Evolutionary conservation across 2,329 filamentous ascomycete genomes (phyloP).

Genomic region (Neophaeococcomyces aloes): DNA sequence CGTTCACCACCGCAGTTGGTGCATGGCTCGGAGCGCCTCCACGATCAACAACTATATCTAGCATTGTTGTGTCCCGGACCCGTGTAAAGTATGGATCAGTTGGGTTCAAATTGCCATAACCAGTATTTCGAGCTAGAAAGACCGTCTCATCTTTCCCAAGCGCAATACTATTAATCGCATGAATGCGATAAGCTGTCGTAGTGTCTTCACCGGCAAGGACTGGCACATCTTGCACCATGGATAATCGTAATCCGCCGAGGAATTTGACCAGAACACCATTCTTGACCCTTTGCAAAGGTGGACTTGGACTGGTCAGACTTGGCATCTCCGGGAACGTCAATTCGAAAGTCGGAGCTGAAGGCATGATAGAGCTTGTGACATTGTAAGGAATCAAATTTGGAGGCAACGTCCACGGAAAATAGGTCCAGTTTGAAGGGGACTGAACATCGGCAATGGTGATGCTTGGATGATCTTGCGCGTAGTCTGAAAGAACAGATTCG

Average conservation of each 20-base stretch:
- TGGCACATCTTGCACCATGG: slow-evolving; percentile 39
- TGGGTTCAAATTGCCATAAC: slow-evolving; percentile 53
- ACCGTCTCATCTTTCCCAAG: slow-evolving; percentile 82
- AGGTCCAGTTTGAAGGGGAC: slow-evolving; percentile 65
- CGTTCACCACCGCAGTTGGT: neutral
- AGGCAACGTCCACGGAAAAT: slow-evolving; percentile 90
- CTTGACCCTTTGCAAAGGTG: slow-evolving; percentile 44
- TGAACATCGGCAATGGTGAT: slow-evolving; percentile 44
- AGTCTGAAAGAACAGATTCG: slow-evolving; percentile 47
- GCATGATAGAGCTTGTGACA: slow-evolving; percentile 65
- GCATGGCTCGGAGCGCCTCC: slow-evolving; percentile 10
- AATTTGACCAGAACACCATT: slow-evolving; percentile 52
- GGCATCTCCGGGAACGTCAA: slow-evolving; percentile 53
- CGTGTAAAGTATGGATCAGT: slow-evolving; percentile 76
- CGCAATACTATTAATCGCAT: slow-evolving; percentile 67
- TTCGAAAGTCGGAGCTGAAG: slow-evolving; percentile 60
- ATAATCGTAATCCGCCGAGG: slow-evolving; percentile 47
- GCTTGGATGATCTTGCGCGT: slow-evolving; percentile 44
- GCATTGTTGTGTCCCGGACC: slow-evolving; percentile 58
- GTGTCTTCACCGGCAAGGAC: slow-evolving; percentile 20
- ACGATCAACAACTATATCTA: slow-evolving; percentile 63
- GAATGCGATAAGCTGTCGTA: slow-evolving; percentile 46
- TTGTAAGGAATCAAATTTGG: slow-evolving; percentile 60
- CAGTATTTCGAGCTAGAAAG: slow-evolving; percentile 64
- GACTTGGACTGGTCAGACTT: slow-evolving; percentile 38